Evolutionary conservation across 768 basidiomycete species (phyloP).

Genomic region (Punctularia strigosozonata): DNA sequence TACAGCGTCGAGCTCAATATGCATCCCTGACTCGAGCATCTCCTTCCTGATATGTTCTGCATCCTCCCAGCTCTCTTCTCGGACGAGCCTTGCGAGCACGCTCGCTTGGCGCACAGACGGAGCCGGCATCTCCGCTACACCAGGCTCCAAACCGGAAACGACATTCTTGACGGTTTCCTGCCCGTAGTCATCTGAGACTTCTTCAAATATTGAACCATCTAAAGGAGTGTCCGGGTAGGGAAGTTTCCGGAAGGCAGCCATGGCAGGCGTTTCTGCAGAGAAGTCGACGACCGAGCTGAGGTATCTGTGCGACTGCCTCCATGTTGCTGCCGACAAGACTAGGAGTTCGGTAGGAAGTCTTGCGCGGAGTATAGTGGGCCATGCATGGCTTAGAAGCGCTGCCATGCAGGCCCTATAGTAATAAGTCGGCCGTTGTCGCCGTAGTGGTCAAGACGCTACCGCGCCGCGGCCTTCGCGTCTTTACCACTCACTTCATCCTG

Average conservation of each 20-base stretch:
- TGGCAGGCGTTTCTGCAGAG: slow-evolving; percentile 20
- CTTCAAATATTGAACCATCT: slow-evolving; percentile 25
- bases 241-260: slow-evolving; percentile 21
- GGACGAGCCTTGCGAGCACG: slow-evolving; percentile 17
- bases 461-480: neutral
- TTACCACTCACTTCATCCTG: neutral
- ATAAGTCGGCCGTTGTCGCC: no score
- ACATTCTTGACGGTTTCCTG: neutral
- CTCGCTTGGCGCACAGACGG: slow-evolving; percentile 6
- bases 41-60: slow-evolving; percentile 28
- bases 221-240: slow-evolving; percentile 21
- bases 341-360: no score
- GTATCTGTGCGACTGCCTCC: no score
- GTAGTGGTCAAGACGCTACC: no score
- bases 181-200: slow-evolving; percentile 23
- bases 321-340: no score
- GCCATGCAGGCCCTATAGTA: no score
- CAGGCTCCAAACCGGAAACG: slow-evolving; percentile 1
- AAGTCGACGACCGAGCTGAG: no score
- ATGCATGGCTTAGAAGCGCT: no score
- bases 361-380: no score
- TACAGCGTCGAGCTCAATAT: slow-evolving; percentile 21
- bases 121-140: neutral
- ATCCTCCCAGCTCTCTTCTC: slow-evolving; percentile 16
- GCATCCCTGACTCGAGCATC: slow-evolving; percentile 23